Conservation (phyloP, 768 basidiomycete species). For the Naematelia encephala region DNA sequence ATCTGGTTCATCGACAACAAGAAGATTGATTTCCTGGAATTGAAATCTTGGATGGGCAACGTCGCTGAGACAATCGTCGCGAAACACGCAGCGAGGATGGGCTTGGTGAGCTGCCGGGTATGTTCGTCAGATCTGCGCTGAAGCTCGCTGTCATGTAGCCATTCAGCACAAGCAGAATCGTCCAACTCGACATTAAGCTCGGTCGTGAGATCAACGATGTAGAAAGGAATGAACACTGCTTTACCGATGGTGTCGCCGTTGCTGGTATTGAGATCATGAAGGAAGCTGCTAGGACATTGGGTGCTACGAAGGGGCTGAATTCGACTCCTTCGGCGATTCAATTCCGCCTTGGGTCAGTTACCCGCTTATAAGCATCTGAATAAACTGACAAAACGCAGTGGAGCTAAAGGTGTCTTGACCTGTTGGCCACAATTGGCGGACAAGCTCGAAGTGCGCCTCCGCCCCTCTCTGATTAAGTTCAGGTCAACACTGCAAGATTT, state of each 20-base stretch:
- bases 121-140: no score
- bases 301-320: constrained; percentile 34
- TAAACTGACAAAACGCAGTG: constrained; percentile 21
- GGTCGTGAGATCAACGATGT: constrained; percentile 26
- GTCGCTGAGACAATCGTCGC: constrained; percentile 47
- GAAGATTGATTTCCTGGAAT: constrained; percentile 26
- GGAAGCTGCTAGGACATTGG: constrained; percentile 38
- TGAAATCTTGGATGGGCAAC: constrained; percentile 45
- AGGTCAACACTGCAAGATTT: constrained; percentile 31
- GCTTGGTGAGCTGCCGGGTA: constrained; percentile 37
- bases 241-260: constrained; percentile 48
- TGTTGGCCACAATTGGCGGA: constrained; percentile 31
- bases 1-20: constrained; percentile 47
- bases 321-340: constrained; percentile 44
- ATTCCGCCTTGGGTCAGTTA: constrained; percentile 43
- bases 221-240: constrained; percentile 33
- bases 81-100: constrained; percentile 47
- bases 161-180: constrained; percentile 47
- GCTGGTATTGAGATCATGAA: constrained; percentile 38
- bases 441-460: constrained; percentile 34
- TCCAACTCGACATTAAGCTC: constrained; percentile 32
- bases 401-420: constrained; percentile 47
- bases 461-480: constrained; percentile 45
- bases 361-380: not conserved
- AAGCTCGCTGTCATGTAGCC: constrained; percentile 19